phyloP scores from a whole-genome alignment of 2,329 filamentous ascomycete genomes.

The Penicillium sp. region DNA sequence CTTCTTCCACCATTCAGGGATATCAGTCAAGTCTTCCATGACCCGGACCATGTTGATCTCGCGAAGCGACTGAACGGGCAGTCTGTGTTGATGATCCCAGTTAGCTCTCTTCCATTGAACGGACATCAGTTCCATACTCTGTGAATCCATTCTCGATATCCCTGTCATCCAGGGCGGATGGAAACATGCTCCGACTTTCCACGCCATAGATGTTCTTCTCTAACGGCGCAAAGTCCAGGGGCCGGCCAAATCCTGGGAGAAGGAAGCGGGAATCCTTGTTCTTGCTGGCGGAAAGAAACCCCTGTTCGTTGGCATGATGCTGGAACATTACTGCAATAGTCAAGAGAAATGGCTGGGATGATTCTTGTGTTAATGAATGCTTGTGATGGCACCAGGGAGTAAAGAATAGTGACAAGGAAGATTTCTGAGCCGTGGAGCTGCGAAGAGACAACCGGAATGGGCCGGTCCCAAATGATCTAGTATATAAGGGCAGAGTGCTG shows the following conservation, averaged over 20 bases:
- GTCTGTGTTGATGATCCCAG: conserved; percentile 20
- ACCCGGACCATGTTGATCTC: conserved; percentile 48
- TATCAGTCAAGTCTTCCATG: conserved; percentile 51
- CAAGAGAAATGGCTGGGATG: neutral
- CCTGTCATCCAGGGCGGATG: conserved; percentile 41
- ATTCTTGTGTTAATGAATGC: neutral
- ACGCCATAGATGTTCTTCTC: conserved; percentile 40
- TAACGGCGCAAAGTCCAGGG: conserved; percentile 36
- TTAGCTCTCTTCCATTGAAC: neutral
- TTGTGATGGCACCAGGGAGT: neutral
- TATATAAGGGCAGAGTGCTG: conserved; percentile 30
- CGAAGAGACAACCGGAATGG: neutral
- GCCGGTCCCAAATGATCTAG: neutral
- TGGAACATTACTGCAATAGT: conserved; percentile 30
- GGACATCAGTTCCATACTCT: conserved; percentile 28
- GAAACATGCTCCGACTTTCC: conserved; percentile 39
- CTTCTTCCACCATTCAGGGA: conserved; percentile 49
- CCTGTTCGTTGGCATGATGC: conserved; percentile 19
- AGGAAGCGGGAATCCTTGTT: conserved; percentile 26
- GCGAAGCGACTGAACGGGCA: conserved; percentile 41
- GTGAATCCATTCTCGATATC: conserved; percentile 38
- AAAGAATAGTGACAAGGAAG: neutral
- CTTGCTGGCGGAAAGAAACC: conserved; percentile 16
- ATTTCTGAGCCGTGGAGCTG: neutral
- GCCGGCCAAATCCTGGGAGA: conserved; percentile 44